Base-by-base conservation (phyloP, 192 early-diverging fungal genomes). In the Entophlyctis luteolus region DNA sequence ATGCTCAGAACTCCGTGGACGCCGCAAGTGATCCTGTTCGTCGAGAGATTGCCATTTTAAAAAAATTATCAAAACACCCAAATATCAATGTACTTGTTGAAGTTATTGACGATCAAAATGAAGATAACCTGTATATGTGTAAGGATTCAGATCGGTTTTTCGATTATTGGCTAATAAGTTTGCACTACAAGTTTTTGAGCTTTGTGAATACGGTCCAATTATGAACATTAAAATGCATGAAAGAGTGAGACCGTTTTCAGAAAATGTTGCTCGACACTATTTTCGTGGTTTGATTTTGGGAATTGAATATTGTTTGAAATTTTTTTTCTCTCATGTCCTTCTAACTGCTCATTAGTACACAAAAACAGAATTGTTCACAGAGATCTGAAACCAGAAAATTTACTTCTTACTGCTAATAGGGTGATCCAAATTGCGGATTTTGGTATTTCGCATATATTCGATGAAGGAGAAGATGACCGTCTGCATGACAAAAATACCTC, bases 121-220 rank as follows among this genome's bases (percentile, higher is more conserved):
- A 87, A 32, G 85, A 87, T 53, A 85, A 84, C 53, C 62, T 87
- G 18, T 87, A 87, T 57, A 76, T 87, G 76, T 76, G 85, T 86
- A 39, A 38, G 63, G 59, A 16, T 22, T 28, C n/a, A 72, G 35
- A 27, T 46, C 2, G 6, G 20, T 29, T 45, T 23, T 57, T 45
- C 29, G 23, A 35, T 39, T 72, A 23, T 70, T 70, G 67, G 4
- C n/a, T 10, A 14, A 2, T 59, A 33, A 12, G 33, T 50, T 59
- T 54, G 31, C 35, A 16, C 23, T 18, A 0, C 60, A 25, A 86
- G 85, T 87, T 48, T 87, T 87, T 70, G 84, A 87, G 60, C 73
- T 87, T 32, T 87, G 85, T 53, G 81, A 85, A 39, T 75, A 65
- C 32, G 83, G 85, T 8, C 77, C 78, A 14, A 62, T 87, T 23